These are phyloP conservation scores for Rhodotorula sp. DNA, from an alignment of 1,284 basidiomycete species.

Conservation along the genomic window DNA sequence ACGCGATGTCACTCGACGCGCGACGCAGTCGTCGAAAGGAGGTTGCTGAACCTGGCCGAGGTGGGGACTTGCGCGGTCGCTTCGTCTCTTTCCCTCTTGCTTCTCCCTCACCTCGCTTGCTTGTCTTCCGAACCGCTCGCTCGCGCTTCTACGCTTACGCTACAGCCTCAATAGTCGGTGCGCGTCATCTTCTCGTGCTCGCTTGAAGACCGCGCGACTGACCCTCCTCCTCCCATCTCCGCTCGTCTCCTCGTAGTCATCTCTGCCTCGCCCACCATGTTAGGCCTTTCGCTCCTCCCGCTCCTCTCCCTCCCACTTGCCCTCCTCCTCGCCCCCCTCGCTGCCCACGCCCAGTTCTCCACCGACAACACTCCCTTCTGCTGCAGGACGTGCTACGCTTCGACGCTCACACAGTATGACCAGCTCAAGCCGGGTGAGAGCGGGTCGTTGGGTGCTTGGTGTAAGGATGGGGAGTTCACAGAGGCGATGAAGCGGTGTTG, in stretches of 20 bases:
- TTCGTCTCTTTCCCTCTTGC: neutral
- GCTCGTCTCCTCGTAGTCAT: neutral
- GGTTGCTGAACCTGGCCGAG: neutral
- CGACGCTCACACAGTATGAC: neutral
- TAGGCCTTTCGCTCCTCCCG: neutral
- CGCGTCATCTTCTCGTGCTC: too few relatives aligned
- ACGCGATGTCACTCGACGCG: too few relatives aligned
- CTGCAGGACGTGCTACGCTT: constrained; percentile 2
- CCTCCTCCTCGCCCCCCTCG: neutral
- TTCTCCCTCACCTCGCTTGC: neutral
- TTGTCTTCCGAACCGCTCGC: neutral
- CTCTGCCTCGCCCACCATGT: neutral
- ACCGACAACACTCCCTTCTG: neutral
- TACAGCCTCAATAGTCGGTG: too few relatives aligned
- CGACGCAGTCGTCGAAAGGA: too few relatives aligned
- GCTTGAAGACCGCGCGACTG: too few relatives aligned
- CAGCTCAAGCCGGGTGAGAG: too few relatives aligned
- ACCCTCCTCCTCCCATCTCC: neutral
- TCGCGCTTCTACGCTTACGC: too few relatives aligned
- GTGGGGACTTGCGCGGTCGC: neutral
- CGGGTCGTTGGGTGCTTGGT: neutral
- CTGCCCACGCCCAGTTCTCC: constrained; percentile 1
- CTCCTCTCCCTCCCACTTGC: neutral
- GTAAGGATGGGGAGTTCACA: neutral
- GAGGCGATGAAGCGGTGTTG: neutral